phyloP scores from a whole-genome alignment of 345 rosid species.

The Melastoma malabathricum region DNA sequence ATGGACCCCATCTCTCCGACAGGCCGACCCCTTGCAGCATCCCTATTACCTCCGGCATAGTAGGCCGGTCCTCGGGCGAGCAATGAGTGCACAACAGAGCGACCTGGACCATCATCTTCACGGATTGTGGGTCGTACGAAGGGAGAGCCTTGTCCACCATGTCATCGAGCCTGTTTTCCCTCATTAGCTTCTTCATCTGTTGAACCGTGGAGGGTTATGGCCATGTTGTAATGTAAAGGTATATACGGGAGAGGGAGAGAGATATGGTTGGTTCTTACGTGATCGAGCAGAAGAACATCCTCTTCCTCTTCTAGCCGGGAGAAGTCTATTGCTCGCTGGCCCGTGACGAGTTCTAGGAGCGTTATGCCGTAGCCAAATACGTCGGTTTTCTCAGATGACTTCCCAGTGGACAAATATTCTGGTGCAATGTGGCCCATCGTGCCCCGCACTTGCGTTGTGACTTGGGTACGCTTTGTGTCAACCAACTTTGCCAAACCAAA shows the following conservation, averaged over 20 bases:
- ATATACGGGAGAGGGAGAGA: background rate
- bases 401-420: constrained; percentile 76
- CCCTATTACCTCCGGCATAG: constrained; percentile 61
- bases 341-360: constrained; percentile 81
- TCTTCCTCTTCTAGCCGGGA: constrained; percentile 83
- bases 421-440: constrained; percentile 96
- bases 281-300: constrained; percentile 81
- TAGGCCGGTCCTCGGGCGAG: constrained; percentile 65
- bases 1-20: constrained; percentile 60
- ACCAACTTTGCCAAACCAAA: constrained; percentile 67
- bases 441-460: constrained; percentile 84
- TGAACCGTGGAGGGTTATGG: background rate
- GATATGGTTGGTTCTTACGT: constrained; percentile 32
- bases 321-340: constrained; percentile 82
- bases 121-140: constrained; percentile 44
- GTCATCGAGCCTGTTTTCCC: constrained; percentile 62
- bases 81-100: constrained; percentile 75
- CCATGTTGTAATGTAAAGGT: too few species aligned
- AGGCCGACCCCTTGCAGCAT: constrained; percentile 62
- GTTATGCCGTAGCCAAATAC: constrained; percentile 87
- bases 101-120: constrained; percentile 56
- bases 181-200: constrained; percentile 63
- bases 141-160: constrained; percentile 52
- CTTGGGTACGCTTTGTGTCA: constrained; percentile 55
- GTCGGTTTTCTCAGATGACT: constrained; percentile 77